A percentile compares a stretch with the other conserved stretches of the same genome.
phyloP scores from a whole-genome alignment of 805 yeast species.

The Wickerhamiella shivajii region DNA sequence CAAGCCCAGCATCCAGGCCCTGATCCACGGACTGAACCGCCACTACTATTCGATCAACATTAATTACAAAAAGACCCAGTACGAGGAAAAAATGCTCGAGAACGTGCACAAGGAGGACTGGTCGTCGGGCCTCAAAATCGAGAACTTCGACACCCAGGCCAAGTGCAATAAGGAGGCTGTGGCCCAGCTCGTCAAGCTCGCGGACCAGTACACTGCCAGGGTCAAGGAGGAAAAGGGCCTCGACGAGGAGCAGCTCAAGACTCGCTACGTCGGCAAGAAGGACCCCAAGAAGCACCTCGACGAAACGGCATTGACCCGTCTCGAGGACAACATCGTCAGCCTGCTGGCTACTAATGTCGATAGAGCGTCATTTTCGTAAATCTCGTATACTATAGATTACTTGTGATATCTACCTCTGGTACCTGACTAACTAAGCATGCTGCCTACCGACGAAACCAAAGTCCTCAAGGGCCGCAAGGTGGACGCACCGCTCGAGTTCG shows the following conservation, averaged over 20 bases:
- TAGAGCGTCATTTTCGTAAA: conserved; percentile 68
- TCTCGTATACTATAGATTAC: neutral
- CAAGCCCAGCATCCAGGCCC: conserved; percentile 92
- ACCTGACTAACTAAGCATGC: conserved; percentile 1
- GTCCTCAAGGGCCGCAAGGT: conserved; percentile 3
- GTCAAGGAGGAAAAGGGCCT: conserved; percentile 86
- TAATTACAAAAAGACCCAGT: conserved; percentile 81
- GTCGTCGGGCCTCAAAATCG: conserved; percentile 78
- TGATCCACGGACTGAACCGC: conserved; percentile 93
- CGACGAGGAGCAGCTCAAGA: conserved; percentile 75
- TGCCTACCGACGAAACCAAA: conserved; percentile 6
- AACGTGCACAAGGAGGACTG: conserved; percentile 90
- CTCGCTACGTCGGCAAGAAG: conserved; percentile 95
- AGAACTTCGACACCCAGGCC: conserved; percentile 66
- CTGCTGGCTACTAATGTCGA: conserved; percentile 81
- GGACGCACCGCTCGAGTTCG: neutral
- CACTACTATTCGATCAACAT: conserved; percentile 92
- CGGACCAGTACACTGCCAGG: conserved; percentile 76
- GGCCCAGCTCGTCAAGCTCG: conserved; percentile 71
- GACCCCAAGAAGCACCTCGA: conserved; percentile 96
- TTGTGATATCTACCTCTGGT: neutral
- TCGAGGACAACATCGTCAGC: conserved; percentile 83
- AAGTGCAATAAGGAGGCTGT: conserved; percentile 58
- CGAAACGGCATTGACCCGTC: conserved; percentile 69
- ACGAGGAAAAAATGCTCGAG: conserved; percentile 86